Evolutionary conservation across 1,284 basidiomycete species (phyloP).

Genomic region (Cutaneotrichosporon sp.): DNA sequence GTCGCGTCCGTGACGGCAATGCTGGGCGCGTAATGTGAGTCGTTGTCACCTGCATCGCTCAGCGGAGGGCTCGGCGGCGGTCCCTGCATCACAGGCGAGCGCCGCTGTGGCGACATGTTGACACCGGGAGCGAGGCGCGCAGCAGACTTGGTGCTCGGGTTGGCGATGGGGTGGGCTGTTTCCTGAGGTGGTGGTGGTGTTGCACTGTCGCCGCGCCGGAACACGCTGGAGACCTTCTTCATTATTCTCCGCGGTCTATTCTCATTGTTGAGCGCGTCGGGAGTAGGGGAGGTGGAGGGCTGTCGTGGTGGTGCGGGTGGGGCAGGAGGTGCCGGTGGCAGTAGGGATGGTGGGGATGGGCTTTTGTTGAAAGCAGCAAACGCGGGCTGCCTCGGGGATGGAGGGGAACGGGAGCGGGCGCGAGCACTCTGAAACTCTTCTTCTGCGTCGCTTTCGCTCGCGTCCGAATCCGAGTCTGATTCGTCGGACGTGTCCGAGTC

Average conservation of each 20-base stretch:
- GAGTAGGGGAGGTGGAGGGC: background rate
- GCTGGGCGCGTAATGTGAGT: slow-evolving; percentile 7
- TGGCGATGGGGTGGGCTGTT: background rate
- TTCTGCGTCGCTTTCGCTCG: background rate
- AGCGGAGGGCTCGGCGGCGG: slow-evolving; percentile 45
- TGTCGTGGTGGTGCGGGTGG: background rate
- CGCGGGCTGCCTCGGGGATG: background rate
- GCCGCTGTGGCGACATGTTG: slow-evolving; percentile 3
- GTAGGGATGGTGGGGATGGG: background rate
- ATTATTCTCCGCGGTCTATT: slow-evolving; percentile 18
- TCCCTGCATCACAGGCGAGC: slow-evolving; percentile 32
- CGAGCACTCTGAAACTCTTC: background rate
- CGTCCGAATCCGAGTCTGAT: slow-evolving; percentile 12
- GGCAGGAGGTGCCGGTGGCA: background rate
- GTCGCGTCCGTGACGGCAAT: slow-evolving; percentile 13
- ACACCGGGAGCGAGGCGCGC: background rate
- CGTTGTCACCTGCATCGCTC: slow-evolving; percentile 26
- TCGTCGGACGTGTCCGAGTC: slow-evolving; percentile 17
- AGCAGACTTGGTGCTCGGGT: background rate
- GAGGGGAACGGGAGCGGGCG: background rate
- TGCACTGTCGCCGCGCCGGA: slow-evolving; percentile 21
- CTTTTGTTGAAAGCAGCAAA: background rate
- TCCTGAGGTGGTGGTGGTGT: background rate
- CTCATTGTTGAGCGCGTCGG: background rate
- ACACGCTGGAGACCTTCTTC: slow-evolving; percentile 32